Base-by-base conservation (phyloP, 2,329 filamentous ascomycete species). In the Cordyceps fumosorosea region DNA sequence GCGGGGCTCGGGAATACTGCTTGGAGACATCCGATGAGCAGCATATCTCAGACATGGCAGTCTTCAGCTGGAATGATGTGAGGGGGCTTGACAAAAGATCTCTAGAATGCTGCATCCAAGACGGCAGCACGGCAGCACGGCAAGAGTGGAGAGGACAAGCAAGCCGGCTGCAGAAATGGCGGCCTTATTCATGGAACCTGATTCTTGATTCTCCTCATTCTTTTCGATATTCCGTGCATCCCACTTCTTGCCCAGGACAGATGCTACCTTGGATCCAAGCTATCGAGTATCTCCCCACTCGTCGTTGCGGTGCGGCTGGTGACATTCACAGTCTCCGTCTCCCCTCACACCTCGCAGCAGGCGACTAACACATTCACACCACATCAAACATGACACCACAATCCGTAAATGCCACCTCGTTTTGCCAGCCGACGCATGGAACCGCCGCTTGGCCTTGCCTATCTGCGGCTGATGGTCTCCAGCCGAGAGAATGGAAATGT, bases 401-500 rank as follows among this genome's bases (percentile, higher is more conserved):
- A 37, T 37, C 5, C 34, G 34, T 47, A 24, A 6, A 40, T 58
- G 29, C 56, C 45, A 29, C 56, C 32, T 20, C 44, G 40, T 45
- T 18, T 3, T 42, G 22, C 22, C 37, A 26, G 20, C 7, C 22
- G 22, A 32, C 50, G 45, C 20, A 42, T 14, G 18, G 40, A 56
- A 58, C n/a, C 32, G 29, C 55, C 56, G 56, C 44, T 50, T 58
- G 44, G 56, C 45, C 44, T 50, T 58, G 29, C 56, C 56, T n/a
- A 20, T 58, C 47, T 58, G 20, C 45, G 45, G 22, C 37, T 50
- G 8, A 14, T 20, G 29, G 2, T 16, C 8, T 29, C 14, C 26
- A 26, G 32, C 29, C 20, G 56, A 50, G 44, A 45, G 16, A 8
- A 26, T 22, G 6, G 26, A 29, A 26, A 14, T 26, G 10, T 10